Evolutionary conservation across 176 grass and related monocot species (phyloP).

Genomic region (Paspalum notatum): DNA sequence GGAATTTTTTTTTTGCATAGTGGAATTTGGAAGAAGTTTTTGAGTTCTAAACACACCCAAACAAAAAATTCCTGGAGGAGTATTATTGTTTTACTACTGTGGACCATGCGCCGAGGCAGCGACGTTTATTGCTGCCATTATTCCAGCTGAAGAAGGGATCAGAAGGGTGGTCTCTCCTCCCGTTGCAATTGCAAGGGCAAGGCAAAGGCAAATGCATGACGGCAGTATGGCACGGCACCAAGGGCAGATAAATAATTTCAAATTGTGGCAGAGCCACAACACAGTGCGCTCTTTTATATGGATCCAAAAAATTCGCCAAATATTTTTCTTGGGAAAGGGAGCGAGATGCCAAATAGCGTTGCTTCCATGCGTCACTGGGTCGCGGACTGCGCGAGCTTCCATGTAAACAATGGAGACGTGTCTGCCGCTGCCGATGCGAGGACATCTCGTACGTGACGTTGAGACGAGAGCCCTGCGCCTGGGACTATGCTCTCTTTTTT

Average conservation of each 20-base stretch:
- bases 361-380: constrained; percentile 25
- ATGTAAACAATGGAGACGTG: constrained; percentile 43
- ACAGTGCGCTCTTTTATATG: not conserved
- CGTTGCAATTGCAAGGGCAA: not conserved
- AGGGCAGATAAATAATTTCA: not conserved
- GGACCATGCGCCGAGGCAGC: constrained; percentile 30
- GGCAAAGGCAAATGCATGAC: not conserved
- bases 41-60: too few species aligned
- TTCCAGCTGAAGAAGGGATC: constrained; percentile 2
- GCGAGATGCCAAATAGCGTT: constrained; percentile 6
- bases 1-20: too few species aligned
- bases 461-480: too few species aligned
- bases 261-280: not conserved
- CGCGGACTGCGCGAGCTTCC: constrained; percentile 35
- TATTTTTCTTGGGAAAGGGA: not conserved
- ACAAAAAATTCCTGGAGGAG: constrained; percentile 38
- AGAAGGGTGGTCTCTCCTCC: not conserved
- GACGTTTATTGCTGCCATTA: constrained; percentile 45
- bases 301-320: not conserved
- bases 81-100: not conserved
- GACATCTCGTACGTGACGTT: not conserved
- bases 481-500: too few species aligned
- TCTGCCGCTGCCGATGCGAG: not conserved
- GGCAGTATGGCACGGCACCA: constrained; percentile 18
- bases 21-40: too few species aligned